These are phyloP conservation scores for Zygnema circumcarinatum DNA, from an alignment of 139 green algal species.

Conservation along the genomic window DNA sequence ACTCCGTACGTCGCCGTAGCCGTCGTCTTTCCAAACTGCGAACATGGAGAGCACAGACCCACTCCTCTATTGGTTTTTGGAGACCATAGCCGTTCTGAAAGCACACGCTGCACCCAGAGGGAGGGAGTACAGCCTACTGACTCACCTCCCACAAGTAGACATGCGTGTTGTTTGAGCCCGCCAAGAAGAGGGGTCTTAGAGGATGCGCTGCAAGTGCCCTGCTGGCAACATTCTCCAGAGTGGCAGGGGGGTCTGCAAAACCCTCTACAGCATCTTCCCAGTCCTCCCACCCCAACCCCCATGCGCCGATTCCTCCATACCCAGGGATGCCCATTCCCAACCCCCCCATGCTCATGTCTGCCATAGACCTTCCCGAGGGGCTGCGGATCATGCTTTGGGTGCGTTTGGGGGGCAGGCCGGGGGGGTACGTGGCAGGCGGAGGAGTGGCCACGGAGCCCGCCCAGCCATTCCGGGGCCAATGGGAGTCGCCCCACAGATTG, in stretches of 20 bases:
- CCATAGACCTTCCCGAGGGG: neutral
- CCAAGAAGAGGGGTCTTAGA: constrained; percentile 41
- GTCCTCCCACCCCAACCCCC: constrained; percentile 54
- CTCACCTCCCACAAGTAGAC: constrained; percentile 53
- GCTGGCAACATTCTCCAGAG: constrained; percentile 24
- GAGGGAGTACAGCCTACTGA: no score
- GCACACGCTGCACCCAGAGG: no score
- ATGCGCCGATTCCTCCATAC: constrained; percentile 52
- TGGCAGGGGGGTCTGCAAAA: constrained; percentile 31
- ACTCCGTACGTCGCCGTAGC: constrained; percentile 43
- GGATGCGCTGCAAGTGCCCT: constrained; percentile 43
- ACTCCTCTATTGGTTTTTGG: no score
- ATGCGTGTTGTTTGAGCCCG: constrained; percentile 47
- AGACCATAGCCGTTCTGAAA: no score
- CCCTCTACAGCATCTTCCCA: constrained; percentile 41
- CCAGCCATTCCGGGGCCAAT: constrained; percentile 36
- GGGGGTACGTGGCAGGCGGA: neutral
- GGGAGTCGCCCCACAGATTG: constrained; percentile 26
- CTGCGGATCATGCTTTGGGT: neutral
- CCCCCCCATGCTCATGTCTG: constrained; percentile 2
- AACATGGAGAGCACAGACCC: no score
- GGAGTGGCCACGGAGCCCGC: constrained; percentile 14
- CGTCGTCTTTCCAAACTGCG: constrained; percentile 23
- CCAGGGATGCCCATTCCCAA: constrained; percentile 47
- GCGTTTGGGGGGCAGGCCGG: neutral